Evolutionary conservation across 179 eudicot genomes (phyloP).

Genomic region (Actinidia polygama): DNA sequence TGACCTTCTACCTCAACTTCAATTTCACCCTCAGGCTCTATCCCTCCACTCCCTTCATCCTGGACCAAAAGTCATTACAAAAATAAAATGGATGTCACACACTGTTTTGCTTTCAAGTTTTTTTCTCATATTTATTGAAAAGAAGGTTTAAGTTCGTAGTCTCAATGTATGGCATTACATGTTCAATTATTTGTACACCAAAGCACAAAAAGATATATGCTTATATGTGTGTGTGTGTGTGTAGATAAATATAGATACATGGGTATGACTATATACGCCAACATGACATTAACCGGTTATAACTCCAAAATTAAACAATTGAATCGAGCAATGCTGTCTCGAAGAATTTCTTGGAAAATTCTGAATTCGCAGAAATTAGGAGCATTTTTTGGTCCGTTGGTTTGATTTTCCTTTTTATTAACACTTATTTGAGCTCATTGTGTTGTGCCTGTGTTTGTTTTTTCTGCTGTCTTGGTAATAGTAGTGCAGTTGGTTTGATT

Average conservation of each 20-base stretch:
- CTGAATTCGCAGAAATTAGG: too few species aligned
- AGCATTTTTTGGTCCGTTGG: too few species aligned
- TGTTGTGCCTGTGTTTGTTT: too few species aligned
- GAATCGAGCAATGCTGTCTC: too few species aligned
- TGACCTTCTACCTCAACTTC: slow-evolving; percentile 78
- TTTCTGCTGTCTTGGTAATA: too few species aligned
- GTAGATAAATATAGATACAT: not conserved
- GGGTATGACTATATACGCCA: not conserved
- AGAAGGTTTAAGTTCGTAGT: too few species aligned
- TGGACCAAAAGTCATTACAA: slow-evolving; percentile 27
- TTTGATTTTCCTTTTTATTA: too few species aligned
- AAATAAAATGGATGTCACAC: slow-evolving; percentile 1
- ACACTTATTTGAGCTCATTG: too few species aligned
- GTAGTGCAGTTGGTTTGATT: too few species aligned
- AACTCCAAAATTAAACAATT: too few species aligned
- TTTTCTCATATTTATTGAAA: not conserved
- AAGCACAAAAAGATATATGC: not conserved
- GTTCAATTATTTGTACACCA: not conserved
- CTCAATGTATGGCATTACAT: not conserved
- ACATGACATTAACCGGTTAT: too few species aligned
- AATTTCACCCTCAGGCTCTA: slow-evolving; percentile 75
- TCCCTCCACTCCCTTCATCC: slow-evolving; percentile 81
- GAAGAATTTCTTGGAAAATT: too few species aligned
- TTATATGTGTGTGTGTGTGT: not conserved
- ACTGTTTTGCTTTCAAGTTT: not conserved